Evolutionary conservation across 75 land plant species (phyloP).

Genomic region (Pseudotsuga menziesii): DNA sequence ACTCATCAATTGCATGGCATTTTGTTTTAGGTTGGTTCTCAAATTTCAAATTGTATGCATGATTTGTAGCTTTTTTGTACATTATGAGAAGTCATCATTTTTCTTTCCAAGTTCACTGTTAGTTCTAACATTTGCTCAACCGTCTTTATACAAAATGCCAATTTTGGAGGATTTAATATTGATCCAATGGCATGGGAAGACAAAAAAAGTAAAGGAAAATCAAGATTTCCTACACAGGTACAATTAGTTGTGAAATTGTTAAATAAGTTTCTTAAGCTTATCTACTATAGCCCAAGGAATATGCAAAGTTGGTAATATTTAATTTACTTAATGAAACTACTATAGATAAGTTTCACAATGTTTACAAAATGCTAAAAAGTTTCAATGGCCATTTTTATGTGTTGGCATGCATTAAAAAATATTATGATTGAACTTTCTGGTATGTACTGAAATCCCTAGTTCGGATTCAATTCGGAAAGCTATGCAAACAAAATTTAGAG

Average conservation of each 20-base stretch:
- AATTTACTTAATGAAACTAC: not conserved
- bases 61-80: not conserved
- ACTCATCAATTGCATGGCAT: constrained; percentile 95
- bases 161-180: constrained; percentile 85
- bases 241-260: not conserved
- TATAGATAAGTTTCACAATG: not conserved
- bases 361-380: not conserved
- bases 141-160: constrained; percentile 44
- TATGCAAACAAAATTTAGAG: too few species aligned
- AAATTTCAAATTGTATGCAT: not conserved
- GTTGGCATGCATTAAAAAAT: not conserved
- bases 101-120: not conserved
- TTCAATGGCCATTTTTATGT: not conserved
- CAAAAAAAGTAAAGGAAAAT: constrained; percentile 80
- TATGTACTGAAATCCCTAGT: too few species aligned
- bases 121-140: constrained; percentile 8
- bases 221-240: constrained; percentile 89
- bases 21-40: constrained; percentile 70
- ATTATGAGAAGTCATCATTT: not conserved
- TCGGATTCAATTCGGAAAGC: too few species aligned
- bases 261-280: not conserved
- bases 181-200: constrained; percentile 94
- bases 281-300: not conserved
- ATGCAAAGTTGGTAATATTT: not conserved
- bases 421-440: not conserved